Percentiles rank a stretch among this genome's conserved stretches.
Conservation (phyloP, 192 early-diverging fungal species). For the Coemansia sp. region DNA sequence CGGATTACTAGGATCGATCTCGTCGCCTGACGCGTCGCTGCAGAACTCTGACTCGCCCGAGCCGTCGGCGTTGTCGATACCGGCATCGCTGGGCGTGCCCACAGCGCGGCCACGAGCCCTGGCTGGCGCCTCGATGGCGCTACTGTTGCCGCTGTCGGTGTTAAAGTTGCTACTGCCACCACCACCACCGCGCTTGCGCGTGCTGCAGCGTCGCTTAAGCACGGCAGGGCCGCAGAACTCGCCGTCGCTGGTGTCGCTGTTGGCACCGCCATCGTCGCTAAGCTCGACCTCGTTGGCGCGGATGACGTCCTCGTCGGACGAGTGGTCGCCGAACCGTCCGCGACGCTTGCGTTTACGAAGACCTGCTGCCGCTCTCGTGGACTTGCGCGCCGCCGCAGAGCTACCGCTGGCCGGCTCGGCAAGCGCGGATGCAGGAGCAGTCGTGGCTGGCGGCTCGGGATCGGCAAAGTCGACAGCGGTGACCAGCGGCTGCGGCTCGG, state of each 20-base stretch:
- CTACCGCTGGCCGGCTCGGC: slow-evolving; percentile 16
- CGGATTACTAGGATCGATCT: slow-evolving; percentile 69
- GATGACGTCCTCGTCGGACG: slow-evolving; percentile 53
- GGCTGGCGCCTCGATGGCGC: slow-evolving; percentile 37
- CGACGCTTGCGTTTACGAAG: slow-evolving; percentile 52
- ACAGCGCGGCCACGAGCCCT: not conserved
- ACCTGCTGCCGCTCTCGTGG: slow-evolving; percentile 16
- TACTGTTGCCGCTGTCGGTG: slow-evolving; percentile 47
- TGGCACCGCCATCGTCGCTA: slow-evolving; percentile 32
- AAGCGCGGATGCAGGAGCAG: not conserved
- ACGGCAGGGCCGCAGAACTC: slow-evolving; percentile 28
- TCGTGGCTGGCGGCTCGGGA: not conserved
- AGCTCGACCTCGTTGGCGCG: slow-evolving; percentile 56
- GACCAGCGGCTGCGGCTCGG: slow-evolving; percentile 10
- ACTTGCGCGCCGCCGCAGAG: slow-evolving; percentile 11
- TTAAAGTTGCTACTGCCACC: slow-evolving; percentile 34
- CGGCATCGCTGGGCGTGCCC: not conserved
- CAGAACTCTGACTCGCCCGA: slow-evolving; percentile 57
- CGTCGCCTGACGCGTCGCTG: slow-evolving; percentile 22
- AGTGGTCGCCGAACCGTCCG: slow-evolving; percentile 25
- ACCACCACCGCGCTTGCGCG: slow-evolving; percentile 17
- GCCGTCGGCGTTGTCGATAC: slow-evolving; percentile 65
- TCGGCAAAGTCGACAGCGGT: slow-evolving; percentile 1
- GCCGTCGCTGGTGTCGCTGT: slow-evolving; percentile 38
- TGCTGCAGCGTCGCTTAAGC: slow-evolving; percentile 36